Base-by-base conservation (phyloP, 345 rosid species). In the Streptanthus diversifolius region DNA sequence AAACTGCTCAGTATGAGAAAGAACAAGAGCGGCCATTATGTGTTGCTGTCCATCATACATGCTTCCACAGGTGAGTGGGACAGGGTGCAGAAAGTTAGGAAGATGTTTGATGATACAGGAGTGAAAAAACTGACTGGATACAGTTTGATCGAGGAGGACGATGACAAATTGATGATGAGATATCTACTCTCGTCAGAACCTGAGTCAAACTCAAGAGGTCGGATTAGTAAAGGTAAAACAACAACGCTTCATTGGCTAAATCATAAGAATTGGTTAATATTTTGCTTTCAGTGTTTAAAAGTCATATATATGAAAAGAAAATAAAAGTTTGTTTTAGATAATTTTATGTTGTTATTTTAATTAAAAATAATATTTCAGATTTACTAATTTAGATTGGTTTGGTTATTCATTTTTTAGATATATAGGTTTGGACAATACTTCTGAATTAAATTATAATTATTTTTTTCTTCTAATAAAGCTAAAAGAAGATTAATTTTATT, bases 31-130 rank as follows among this genome's bases (percentile, higher is more conserved):
- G 95, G 90, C 27, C 86, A 84, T 78, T 85, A 87, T 56, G 82
- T 87, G 32, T 73, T 89, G 68, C 90, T 89, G 72, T 84, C 95
- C 10, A 89, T 82, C 71, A 80, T 89, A 54, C 84, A 84, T 78
- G 90, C 92, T 79, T 83, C 81, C 15, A 66, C 70, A 47, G 91
- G 95, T 18, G 80, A 85, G 74, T 89, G 95, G 95, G 83, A 70
- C 6, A 70, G 84, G 29, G 86, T 35, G 58, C 85, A 87, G 82
- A 83, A 83, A 75, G 82, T 84, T 40, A 84, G 92, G 77, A 83
- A 82, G 76, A 74, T 80, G 80, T 83, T 89, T 81, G 90, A 89
- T 82, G 82, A 80, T 40, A 73, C 77, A 44, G 83, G 85, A 19
- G 82, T 82, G 63, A 80, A 77, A 55, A 89, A 89, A 77, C 84